Percentiles rank a stretch among this genome's conserved stretches.
phyloP scores from a whole-genome alignment of 108 stramenopile species.

The Nitzschia palea region DNA sequence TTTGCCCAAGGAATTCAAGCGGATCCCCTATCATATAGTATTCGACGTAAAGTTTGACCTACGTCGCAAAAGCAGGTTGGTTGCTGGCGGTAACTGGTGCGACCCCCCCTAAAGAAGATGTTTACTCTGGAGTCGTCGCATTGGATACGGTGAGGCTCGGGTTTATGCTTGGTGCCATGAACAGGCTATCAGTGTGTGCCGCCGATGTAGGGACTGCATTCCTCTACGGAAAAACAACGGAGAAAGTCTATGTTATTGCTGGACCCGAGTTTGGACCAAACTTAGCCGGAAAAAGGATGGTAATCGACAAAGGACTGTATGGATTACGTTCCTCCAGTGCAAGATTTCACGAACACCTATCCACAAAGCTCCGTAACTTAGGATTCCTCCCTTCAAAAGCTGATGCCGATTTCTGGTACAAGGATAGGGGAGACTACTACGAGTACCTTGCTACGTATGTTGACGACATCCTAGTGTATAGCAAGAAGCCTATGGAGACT shows the following conservation, averaged over 20 bases:
- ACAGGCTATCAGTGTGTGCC: constrained; percentile 25
- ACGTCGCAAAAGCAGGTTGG: constrained; percentile 16
- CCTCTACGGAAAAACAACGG: constrained; percentile 19
- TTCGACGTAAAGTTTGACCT: constrained; percentile 33
- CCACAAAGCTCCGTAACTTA: constrained; percentile 3
- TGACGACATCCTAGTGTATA: constrained; percentile 26
- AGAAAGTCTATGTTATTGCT: constrained; percentile 42
- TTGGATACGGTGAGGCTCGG: constrained; percentile 37
- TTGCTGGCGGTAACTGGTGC: constrained; percentile 24
- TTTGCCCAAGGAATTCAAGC: constrained; percentile 11
- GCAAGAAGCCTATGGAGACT: constrained; percentile 17
- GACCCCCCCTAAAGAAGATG: constrained; percentile 16
- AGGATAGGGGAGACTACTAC: constrained; percentile 15
- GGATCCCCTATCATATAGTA: constrained; percentile 17
- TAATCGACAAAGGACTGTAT: constrained; percentile 37
- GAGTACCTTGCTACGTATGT: constrained; percentile 39
- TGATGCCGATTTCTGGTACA: constrained; percentile 47
- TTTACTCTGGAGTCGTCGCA: constrained; percentile 23
- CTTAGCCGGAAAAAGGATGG: constrained; percentile 23
- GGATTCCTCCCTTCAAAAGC: constrained; percentile 35
- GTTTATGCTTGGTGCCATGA: constrained; percentile 38
- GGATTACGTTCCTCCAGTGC: constrained; percentile 18
- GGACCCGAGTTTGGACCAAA: constrained; percentile 44
- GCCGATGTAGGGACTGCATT: constrained; percentile 27
- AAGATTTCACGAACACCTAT: constrained; percentile 13